Conservation (phyloP, 2,329 filamentous ascomycete genomes). For the Cladophialophora bantiana region DNA sequence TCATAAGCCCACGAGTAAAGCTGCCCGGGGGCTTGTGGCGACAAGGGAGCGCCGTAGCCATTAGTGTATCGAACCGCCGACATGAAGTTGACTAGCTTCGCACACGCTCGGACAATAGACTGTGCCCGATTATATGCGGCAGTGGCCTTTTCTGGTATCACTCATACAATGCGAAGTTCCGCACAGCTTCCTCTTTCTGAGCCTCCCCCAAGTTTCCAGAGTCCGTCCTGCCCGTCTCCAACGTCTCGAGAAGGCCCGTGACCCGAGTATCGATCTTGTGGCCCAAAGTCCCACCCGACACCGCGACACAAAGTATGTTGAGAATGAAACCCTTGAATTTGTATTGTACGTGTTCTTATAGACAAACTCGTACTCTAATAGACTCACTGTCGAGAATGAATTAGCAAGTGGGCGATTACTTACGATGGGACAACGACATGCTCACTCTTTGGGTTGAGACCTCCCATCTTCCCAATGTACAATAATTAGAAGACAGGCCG, state of each 20-base stretch:
- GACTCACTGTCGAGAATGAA: neutral
- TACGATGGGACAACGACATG: neutral
- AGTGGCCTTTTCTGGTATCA: neutral
- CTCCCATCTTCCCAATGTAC: neutral
- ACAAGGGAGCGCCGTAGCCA: neutral
- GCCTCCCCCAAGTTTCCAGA: neutral
- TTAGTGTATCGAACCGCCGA: neutral
- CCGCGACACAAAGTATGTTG: neutral
- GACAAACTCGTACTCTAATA: neutral
- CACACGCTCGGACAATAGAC: neutral
- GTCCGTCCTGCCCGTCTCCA: constrained; percentile 3
- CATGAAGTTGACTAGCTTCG: neutral
- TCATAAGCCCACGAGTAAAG: neutral
- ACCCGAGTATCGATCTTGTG: neutral
- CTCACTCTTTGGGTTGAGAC: neutral
- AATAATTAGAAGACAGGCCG: neutral
- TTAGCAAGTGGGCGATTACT: neutral
- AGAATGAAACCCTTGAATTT: neutral
- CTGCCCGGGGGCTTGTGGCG: neutral
- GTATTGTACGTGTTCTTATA: neutral
- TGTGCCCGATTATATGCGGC: neutral
- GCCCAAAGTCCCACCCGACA: neutral
- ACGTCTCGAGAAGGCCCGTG: neutral
- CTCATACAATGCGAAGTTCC: neutral
- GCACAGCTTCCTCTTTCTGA: constrained; percentile 3